Evolutionary conservation across 495 filamentous ascomycete species (phyloP).

Genomic region (Annulohypoxylon stygium): DNA sequence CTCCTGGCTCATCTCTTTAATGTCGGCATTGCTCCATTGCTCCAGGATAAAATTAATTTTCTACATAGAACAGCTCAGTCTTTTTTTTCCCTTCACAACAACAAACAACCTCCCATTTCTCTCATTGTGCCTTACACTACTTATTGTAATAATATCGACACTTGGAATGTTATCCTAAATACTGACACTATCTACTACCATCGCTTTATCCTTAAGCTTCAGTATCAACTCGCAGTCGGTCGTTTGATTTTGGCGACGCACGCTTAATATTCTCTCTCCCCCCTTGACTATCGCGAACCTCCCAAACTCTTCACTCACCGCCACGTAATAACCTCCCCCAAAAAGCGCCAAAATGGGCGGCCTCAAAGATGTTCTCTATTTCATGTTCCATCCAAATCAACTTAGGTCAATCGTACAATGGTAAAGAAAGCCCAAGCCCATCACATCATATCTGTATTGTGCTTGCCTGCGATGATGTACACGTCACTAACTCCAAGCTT

Average conservation of each 20-base stretch:
- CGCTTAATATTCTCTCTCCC: constrained; percentile 2
- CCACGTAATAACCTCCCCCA: constrained; percentile 11
- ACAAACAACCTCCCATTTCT: neutral
- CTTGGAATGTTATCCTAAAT: constrained; percentile 21
- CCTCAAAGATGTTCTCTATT: constrained; percentile 74
- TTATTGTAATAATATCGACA: constrained; percentile 23
- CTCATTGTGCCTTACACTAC: neutral
- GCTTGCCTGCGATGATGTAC: constrained; percentile 4
- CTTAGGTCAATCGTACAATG: constrained; percentile 93
- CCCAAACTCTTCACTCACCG: neutral
- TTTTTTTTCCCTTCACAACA: neutral
- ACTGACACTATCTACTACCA: neutral
- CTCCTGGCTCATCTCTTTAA: constrained; percentile 14
- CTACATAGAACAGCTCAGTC: constrained; percentile 6
- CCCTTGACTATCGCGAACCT: constrained; percentile 15
- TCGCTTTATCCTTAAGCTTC: neutral
- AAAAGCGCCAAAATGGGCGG: constrained; percentile 56
- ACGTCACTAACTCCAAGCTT: constrained; percentile 30
- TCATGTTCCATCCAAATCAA: constrained; percentile 79
- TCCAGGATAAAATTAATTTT: constrained; percentile 32
- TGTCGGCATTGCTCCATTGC: constrained; percentile 5
- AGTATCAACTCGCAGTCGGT: neutral
- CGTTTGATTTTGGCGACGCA: constrained; percentile 7
- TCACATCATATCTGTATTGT: neutral
- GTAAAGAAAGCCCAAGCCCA: constrained; percentile 61